A percentile compares a stretch with the other conserved stretches of the same genome.
Conservation (phyloP, 1,284 basidiomycete genomes). For the Stereum hirsutum region DNA sequence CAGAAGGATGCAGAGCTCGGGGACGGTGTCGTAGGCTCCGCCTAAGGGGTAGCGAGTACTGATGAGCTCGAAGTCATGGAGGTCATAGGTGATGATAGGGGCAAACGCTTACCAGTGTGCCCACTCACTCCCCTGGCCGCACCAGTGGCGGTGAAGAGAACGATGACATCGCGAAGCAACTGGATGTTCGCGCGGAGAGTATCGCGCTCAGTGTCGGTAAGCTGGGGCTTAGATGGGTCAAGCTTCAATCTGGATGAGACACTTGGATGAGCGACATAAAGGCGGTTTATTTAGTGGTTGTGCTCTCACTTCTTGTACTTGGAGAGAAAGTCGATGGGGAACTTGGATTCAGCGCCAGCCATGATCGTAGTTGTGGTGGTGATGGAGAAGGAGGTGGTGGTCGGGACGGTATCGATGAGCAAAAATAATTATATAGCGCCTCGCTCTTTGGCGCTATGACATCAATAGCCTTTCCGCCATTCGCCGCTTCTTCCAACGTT, state of each 20-base stretch:
- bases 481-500: too few relatives aligned
- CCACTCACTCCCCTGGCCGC: slow-evolving; percentile 77
- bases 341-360: slow-evolving; percentile 31
- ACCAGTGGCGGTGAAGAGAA: slow-evolving; percentile 76
- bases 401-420: too few relatives aligned
- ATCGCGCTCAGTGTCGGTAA: slow-evolving; percentile 49
- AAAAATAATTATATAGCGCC: too few relatives aligned
- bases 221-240: slow-evolving; percentile 54
- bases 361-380: slow-evolving; percentile 24
- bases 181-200: slow-evolving; percentile 63
- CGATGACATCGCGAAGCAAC: slow-evolving; percentile 73
- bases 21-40: slow-evolving; percentile 80
- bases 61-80: slow-evolving; percentile 2
- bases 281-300: neutral
- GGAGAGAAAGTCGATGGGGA: slow-evolving; percentile 72
- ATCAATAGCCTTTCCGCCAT: too few relatives aligned
- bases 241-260: slow-evolving; percentile 45
- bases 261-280: slow-evolving; percentile 6
- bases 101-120: slow-evolving; percentile 50
- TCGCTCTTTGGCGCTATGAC: too few relatives aligned
- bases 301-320: slow-evolving; percentile 56
- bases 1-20: slow-evolving; percentile 70
- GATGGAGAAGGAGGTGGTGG: neutral
- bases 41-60: slow-evolving; percentile 31
- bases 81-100: neutral